These are phyloP conservation scores for Fusarium nygamai DNA, from an alignment of 2,329 filamentous ascomycete genomes.

Conservation along the genomic window DNA sequence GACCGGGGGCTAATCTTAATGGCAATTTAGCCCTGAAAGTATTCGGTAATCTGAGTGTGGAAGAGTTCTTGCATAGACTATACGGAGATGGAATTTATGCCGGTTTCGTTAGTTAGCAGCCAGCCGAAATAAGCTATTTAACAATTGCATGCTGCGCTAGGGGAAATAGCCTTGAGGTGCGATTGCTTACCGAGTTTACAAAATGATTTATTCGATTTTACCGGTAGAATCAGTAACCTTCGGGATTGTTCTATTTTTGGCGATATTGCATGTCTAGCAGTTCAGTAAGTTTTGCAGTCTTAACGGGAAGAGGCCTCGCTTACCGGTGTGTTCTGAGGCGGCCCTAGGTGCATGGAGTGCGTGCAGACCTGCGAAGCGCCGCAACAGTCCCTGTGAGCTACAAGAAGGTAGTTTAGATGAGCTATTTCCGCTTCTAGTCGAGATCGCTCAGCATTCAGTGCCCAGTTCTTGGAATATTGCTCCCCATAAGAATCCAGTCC, in stretches of 20 bases:
- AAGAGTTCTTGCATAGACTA: too few species aligned
- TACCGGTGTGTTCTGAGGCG: not conserved
- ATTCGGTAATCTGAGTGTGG: too few species aligned
- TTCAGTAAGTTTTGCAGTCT: not conserved
- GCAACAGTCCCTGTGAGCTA: not conserved
- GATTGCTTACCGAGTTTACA: not conserved
- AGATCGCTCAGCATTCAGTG: not conserved
- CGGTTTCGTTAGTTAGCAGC: too few species aligned
- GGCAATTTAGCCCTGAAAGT: too few species aligned
- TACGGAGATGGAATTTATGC: too few species aligned
- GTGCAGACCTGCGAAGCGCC: not conserved
- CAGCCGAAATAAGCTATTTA: too few species aligned
- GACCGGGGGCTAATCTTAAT: too few species aligned
- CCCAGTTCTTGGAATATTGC: not conserved
- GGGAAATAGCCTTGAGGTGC: not conserved
- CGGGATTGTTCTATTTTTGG: not conserved
- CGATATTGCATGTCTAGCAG: not conserved
- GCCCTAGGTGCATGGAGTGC: not conserved
- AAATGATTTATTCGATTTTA: not conserved
- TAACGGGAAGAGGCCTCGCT: not conserved
- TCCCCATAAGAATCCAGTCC: not conserved
- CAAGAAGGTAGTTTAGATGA: not conserved
- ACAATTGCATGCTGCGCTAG: not conserved
- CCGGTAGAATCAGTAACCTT: not conserved
- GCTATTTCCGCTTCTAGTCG: constrained; percentile 1